Base-by-base conservation (phyloP, 1,284 basidiomycete species). In the Salmacisia buchloeana region DNA sequence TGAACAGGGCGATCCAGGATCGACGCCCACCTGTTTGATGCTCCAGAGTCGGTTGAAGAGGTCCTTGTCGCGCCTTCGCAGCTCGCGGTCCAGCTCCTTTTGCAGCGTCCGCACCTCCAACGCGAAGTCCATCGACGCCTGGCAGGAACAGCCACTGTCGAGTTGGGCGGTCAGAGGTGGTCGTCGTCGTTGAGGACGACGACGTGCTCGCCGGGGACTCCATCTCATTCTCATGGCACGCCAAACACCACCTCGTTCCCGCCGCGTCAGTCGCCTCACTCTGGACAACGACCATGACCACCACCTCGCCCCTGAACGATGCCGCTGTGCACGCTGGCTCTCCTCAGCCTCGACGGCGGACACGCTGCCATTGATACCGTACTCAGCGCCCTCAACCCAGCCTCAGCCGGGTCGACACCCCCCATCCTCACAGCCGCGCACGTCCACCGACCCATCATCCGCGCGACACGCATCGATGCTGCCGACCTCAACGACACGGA, bases 1-100 rank as follows among this genome's bases (percentile, higher is more conserved):
- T 25, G 45, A 23, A 6, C 12, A 27, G 21, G 25, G 25, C 23
- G 45, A 21, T 18, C 27, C 45, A 49, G 45, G 21, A 49, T 6
- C 21, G 39, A 43, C 39, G 34, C 49, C 3, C 15, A 54, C 49
- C 31, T 54, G 49, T 33, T 54, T 27, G 6, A 54, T 54, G 29
- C 49, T 54, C 49, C 29, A 31, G 29, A 54, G 25, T 29, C 49
- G 27, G 27, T 54, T 54, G 29, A 31, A 54, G 27, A 54, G 49
- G 21, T 54, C 49, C 29, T 33, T 54, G 29, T 54, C 49, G 3
- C 27, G 25, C 49, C 49, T 25, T 18, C 27, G 23, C 4, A 31
- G 27, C 13, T 54, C 49, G 13, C n/a, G 31, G 1, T 33, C 25
- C 2, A 54, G 27, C 23, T 54, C 49, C 29, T 54, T 54, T 31